These are phyloP conservation scores for Neospora caninum DNA, from an alignment of 169 alveolate species.

Conservation along the genomic window DNA sequence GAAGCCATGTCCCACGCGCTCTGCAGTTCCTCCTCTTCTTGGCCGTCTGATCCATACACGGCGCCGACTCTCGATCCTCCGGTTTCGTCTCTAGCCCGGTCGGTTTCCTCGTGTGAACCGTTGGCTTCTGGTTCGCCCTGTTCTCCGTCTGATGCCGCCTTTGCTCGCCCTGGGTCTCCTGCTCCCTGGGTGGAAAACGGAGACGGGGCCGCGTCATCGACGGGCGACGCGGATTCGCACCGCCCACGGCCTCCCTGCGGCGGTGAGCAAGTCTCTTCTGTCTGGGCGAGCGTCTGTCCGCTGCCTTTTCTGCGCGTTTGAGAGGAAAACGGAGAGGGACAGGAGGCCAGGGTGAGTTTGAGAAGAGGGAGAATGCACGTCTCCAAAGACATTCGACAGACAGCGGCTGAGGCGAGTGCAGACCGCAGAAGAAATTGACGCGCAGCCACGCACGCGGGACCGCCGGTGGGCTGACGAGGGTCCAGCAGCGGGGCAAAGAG, in stretches of 20 bases:
- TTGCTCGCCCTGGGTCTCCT: too few species aligned
- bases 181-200: too few species aligned
- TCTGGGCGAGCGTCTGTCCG: neutral
- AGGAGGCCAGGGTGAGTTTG: neutral
- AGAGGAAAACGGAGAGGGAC: neutral
- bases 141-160: too few species aligned
- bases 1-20: neutral
- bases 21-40: neutral
- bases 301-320: neutral
- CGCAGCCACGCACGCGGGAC: neutral
- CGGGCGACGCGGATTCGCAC: too few species aligned
- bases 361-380: conserved; percentile 1
- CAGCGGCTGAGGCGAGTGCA: neutral
- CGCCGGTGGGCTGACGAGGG: neutral
- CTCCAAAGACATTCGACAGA: neutral
- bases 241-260: too few species aligned
- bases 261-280: too few species aligned
- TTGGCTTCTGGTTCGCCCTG: too few species aligned
- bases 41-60: neutral
- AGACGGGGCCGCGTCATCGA: too few species aligned
- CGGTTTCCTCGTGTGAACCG: too few species aligned
- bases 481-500: conserved; percentile 13
- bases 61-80: too few species aligned
- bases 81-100: too few species aligned
- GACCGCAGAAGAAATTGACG: conserved; percentile 13